Conservation (phyloP, 164 flowering plant species). For the Akebia trifoliata region DNA sequence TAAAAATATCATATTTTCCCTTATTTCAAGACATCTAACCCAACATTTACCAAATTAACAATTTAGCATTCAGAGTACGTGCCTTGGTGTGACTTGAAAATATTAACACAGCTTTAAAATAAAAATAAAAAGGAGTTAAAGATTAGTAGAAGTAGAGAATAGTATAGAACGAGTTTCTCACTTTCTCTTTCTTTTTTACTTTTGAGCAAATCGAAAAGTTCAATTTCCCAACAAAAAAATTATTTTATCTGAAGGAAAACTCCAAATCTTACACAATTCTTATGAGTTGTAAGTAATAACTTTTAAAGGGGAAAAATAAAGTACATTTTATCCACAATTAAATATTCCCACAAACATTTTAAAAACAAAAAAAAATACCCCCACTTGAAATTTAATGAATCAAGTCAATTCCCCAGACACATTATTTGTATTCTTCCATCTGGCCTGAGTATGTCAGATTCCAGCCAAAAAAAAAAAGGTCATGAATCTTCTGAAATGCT, state of each 20-base stretch:
- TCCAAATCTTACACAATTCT: neutral
- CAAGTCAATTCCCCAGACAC: neutral
- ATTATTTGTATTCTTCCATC: neutral
- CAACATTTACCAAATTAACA: too few species aligned
- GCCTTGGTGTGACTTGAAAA: too few species aligned
- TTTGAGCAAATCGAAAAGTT: too few species aligned
- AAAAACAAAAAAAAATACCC: neutral
- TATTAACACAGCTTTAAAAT: too few species aligned
- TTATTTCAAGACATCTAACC: too few species aligned
- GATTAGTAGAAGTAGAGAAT: too few species aligned
- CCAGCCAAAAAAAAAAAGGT: conserved; percentile 16
- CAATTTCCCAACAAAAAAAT: too few species aligned
- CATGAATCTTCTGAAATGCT: conserved; percentile 64
- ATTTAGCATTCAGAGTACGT: too few species aligned
- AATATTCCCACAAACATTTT: neutral
- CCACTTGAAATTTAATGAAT: neutral
- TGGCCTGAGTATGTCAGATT: conserved; percentile 10
- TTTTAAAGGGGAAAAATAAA: neutral
- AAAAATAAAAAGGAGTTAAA: too few species aligned
- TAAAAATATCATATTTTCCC: too few species aligned
- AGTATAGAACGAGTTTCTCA: too few species aligned
- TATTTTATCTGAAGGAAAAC: neutral
- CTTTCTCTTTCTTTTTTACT: too few species aligned
- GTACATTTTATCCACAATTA: neutral
- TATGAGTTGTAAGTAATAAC: neutral